Evolutionary conservation across 805 yeast species (phyloP).

Genomic region (Blastobotrys americana): DNA sequence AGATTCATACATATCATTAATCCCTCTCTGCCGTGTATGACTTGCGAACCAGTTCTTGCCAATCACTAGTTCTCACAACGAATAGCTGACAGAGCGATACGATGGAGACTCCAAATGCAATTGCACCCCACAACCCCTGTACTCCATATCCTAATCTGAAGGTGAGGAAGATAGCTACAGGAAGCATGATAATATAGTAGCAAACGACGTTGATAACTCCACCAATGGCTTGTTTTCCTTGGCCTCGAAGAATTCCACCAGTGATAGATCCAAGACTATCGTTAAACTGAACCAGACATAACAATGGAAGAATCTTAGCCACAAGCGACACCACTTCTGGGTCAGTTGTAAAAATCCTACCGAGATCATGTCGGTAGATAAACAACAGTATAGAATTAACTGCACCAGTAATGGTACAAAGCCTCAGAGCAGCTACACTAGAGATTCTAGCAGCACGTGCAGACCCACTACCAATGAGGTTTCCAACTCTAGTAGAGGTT

Average conservation of each 20-base stretch:
- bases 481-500: conserved; percentile 62
- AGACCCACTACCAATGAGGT: conserved; percentile 53
- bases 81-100: not conserved
- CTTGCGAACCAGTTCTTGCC: not conserved
- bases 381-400: conserved; percentile 43
- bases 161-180: conserved; percentile 54
- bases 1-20: no score
- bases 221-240: conserved; percentile 69
- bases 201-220: conserved; percentile 62
- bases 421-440: conserved; percentile 35
- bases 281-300: conserved; percentile 56
- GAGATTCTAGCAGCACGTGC: conserved; percentile 41
- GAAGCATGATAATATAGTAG: conserved; percentile 56
- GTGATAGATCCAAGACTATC: conserved; percentile 69
- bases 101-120: conserved; percentile 45
- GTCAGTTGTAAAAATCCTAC: conserved; percentile 51
- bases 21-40: no score
- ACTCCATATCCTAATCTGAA: conserved; percentile 42
- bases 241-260: conserved; percentile 67
- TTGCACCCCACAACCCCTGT: conserved; percentile 68
- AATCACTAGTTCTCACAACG: not conserved
- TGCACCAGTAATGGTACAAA: conserved; percentile 38
- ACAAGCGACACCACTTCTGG: conserved; percentile 47
- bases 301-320: conserved; percentile 52
- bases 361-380: conserved; percentile 41